These are phyloP conservation scores for Pichia sp. DNA, from an alignment of 1,139 yeast genomes.

Conservation along the genomic window DNA sequence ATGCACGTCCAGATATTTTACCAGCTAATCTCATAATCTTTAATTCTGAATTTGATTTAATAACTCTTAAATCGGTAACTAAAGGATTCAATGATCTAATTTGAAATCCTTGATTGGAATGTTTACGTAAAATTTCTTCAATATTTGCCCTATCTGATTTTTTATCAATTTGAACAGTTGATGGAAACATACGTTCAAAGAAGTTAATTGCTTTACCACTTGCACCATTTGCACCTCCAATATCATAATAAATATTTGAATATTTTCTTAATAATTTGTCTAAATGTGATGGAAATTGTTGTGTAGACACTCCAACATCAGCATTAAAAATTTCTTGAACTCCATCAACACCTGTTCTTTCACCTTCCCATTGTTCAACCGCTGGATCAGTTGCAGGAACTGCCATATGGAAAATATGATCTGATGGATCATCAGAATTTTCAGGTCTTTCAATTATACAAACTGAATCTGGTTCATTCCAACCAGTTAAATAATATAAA, in stretches of 20 bases:
- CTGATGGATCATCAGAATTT: conserved; percentile 40
- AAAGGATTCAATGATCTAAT: conserved; percentile 41
- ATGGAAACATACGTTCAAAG: conserved; percentile 16
- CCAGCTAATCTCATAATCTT: conserved; percentile 77
- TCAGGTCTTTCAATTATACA: conserved; percentile 64
- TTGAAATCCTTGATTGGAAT: conserved; percentile 12
- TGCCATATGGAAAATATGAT: conserved; percentile 56
- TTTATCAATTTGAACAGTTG: conserved; percentile 1
- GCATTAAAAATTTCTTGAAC: conserved; percentile 83
- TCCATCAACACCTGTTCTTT: conserved; percentile 78
- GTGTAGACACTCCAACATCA: conserved; percentile 57
- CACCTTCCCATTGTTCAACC: conserved; percentile 93
- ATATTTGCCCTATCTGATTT: conserved; percentile 17
- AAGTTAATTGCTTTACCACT: conserved; percentile 8
- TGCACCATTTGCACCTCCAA: conserved; percentile 17
- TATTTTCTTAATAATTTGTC: conserved; percentile 41
- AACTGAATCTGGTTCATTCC: conserved; percentile 87
- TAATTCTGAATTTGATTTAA: conserved; percentile 74
- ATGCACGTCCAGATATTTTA: conserved; percentile 73
- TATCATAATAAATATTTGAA: conserved; percentile 46
- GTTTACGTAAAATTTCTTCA: conserved; percentile 23
- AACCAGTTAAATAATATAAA: conserved; percentile 79
- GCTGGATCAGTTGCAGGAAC: conserved; percentile 78
- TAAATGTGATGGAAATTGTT: conserved; percentile 38
- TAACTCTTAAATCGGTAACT: conserved; percentile 52